Evolutionary conservation across 441 rosid species (phyloP), one percentile per base, ranked within the genome.

Genomic region (Manihot esculenta): DNA sequence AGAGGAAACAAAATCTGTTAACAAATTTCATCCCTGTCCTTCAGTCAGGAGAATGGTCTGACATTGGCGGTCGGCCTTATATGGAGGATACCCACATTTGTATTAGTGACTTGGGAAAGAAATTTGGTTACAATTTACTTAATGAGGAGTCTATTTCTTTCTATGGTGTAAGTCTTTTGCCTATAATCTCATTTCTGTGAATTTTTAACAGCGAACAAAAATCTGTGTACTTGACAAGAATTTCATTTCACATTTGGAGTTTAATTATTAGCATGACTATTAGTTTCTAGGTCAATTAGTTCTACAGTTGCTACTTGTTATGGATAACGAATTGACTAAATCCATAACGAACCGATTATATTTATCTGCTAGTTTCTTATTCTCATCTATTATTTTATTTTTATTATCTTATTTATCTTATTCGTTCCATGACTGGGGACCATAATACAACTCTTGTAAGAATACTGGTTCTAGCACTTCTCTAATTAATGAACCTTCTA

Each of bases 61-160:
- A 87, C 73, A 86, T 89, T 23, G 92, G 92, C 17, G 70, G 62
- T 24, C 85, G 89, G 51, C 0, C 58, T 54, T 26, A 75, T 72
- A 87, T 89, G 92, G 95, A 89, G 79, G 95, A 89, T 72, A 81
- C 89, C 13, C 77, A 83, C 70, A 60, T 86, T 74, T 86, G 95
- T 83, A 87, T 89, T 20, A 74, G 73, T 10, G 80, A 87, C 76
- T 68, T 89, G 77, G 84, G 87, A 62, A 78, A 81, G 74, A 84
- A 68, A 24, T 89, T 81, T 72, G 90, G 87, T 50, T 68, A 33
- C 54, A 56, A 72, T 74, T 72, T 79, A 50, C 76, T 64, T 35
- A 62, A 59, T 47, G 81, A 79, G 44, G 82, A 83, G 56, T 67
- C 80, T 23, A 69, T 86, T 70, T 85, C 92, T 67, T 86, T 89